Percentiles rank a stretch among this genome's conserved stretches.
phyloP scores from a whole-genome alignment of 306 rosid species.

The Rosa multiflora region DNA sequence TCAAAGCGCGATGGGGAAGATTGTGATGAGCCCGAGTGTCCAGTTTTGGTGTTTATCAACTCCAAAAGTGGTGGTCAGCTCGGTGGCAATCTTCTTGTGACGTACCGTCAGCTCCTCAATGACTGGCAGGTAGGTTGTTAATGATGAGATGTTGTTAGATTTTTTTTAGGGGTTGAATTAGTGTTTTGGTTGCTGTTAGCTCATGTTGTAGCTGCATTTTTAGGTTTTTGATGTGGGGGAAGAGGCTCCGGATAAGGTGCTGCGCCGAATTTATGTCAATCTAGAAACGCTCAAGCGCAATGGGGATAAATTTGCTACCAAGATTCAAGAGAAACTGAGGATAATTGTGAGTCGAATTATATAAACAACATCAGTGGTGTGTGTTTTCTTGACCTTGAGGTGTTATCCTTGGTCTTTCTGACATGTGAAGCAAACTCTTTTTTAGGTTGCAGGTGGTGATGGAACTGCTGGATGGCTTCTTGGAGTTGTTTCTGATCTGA shows the following conservation, averaged over 20 bases:
- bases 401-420: not conserved
- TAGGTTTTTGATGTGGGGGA: constrained; percentile 89
- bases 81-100: constrained; percentile 72
- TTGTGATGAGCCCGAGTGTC: constrained; percentile 48
- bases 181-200: not conserved
- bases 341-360: constrained; percentile 65
- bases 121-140: constrained; percentile 53
- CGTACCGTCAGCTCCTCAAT: constrained; percentile 60
- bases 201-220: constrained; percentile 18
- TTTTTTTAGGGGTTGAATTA: not conserved
- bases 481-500: constrained; percentile 95
- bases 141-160: not conserved
- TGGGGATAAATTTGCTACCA: constrained; percentile 57
- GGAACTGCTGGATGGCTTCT: constrained; percentile 99
- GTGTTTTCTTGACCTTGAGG: not conserved
- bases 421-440: constrained; percentile 3
- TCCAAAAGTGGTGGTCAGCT: constrained; percentile 98
- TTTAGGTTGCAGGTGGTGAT: constrained; percentile 98
- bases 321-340: constrained; percentile 52
- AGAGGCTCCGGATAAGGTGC: constrained; percentile 72
- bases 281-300: constrained; percentile 54
- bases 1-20: constrained; percentile 33
- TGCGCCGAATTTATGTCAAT: constrained; percentile 58
- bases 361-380: not conserved
- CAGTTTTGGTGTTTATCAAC: constrained; percentile 79